Conservation (phyloP, 73 alveolate species). For the Tetrahymena elliotti region DNA sequence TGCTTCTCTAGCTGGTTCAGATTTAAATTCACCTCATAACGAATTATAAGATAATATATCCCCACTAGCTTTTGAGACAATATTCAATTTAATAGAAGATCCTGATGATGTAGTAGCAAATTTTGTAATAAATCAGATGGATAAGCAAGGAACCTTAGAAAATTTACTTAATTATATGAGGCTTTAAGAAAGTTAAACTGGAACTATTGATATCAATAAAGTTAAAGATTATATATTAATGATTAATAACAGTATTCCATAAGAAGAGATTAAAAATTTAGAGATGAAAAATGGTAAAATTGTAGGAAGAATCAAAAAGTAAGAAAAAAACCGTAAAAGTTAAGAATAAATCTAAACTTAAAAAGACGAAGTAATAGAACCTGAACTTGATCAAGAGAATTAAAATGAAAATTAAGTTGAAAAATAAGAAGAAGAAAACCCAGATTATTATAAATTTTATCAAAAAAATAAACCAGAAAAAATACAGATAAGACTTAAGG, state of each 20-base stretch:
- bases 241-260: background rate
- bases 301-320: background rate
- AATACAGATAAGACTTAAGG: background rate
- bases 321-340: background rate
- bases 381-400: background rate
- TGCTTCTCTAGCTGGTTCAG: background rate
- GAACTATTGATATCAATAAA: background rate
- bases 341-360: background rate
- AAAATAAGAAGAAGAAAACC: background rate
- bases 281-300: background rate
- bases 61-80: background rate
- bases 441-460: background rate
- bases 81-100: background rate
- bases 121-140: background rate
- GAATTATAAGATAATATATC: background rate
- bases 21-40: background rate
- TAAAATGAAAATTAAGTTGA: background rate
- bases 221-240: background rate
- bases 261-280: background rate
- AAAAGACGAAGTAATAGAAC: background rate
- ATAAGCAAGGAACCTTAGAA: background rate
- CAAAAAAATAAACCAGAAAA: background rate
- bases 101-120: background rate
- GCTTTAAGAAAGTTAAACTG: background rate
- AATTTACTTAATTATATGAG: background rate